Evolutionary conservation across 495 filamentous ascomycete species (phyloP), one percentile per base, ranked within the genome.

Genomic region (Trichocladium uniseriatum): DNA sequence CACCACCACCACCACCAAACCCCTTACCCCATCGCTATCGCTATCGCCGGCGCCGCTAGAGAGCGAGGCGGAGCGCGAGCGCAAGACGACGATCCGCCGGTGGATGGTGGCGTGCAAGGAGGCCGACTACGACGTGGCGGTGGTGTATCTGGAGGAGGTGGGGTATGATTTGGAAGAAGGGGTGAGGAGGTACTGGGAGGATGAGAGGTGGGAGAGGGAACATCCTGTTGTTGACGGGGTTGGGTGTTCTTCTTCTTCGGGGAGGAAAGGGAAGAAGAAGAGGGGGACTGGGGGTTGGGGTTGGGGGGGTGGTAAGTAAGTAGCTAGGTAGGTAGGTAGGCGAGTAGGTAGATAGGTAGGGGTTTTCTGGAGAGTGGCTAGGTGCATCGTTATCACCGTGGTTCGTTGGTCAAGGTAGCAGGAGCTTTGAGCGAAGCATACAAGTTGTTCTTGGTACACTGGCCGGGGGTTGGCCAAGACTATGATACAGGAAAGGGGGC

Each of bases 21-120:
- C 1, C 71, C 75, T 34, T 79, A 69, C 60, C 84, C 64, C 74
- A 73, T 15, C 6, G 21, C 10, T 11, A 14, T 9, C 24, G 38
- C 2, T 21, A 19, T 3, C 15, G 24, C 24, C 24, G 24, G 4
- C 3, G 4, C 24, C 24, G 4, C 4, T 81, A 7, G 84, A 84
- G 36, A 79, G 79, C 21, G 83, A 85, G 45, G 83, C 81, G 27
- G 81, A 85, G 55, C 81, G 83, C 56, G 68, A 69, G 21, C 73
- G 78, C 34, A 86, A 83, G 62, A 68, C 67, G 11, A 81, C 79
- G 55, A 72, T 88, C 29, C 73, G 85, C 35, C 69, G 79, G 45
- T 89, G 74, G 72, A 86, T 86, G 84, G 75, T 86, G 13, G 69
- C 71, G 1, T 82, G 76, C 61, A 87, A 87, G 56, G 81, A 82